phyloP scores from a whole-genome alignment of 2,329 filamentous ascomycete genomes.

The Paraconiothyrium brasiliense region DNA sequence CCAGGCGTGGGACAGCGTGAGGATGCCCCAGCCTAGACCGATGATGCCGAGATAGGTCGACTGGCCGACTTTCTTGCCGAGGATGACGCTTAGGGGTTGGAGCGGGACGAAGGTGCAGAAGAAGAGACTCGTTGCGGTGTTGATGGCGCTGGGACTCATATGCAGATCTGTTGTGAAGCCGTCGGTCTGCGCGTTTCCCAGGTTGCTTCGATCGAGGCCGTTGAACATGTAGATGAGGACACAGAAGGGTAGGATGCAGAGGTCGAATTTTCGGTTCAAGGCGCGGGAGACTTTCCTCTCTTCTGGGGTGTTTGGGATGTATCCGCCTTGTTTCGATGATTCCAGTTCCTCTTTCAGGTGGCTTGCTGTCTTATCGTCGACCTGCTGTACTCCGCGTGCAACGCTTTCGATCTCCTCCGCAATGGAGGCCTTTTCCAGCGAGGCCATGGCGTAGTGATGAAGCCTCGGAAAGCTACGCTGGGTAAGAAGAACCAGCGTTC shows the following conservation, averaged over 20 bases:
- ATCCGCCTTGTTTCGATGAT: conserved; percentile 20
- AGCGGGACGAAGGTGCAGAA: conserved; percentile 36
- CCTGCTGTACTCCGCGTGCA: background rate
- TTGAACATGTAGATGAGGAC: conserved; percentile 36
- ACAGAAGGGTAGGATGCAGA: conserved; percentile 32
- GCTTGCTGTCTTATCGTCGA: conserved; percentile 14
- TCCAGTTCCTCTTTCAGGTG: conserved; percentile 15
- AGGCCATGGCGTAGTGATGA: background rate
- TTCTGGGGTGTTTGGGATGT: conserved; percentile 13
- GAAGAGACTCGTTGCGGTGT: conserved; percentile 37
- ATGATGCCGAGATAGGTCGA: conserved; percentile 22
- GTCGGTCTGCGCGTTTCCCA: conserved; percentile 40
- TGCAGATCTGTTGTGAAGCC: conserved; percentile 35
- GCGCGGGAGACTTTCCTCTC: conserved; percentile 17
- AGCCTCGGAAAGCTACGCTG: background rate
- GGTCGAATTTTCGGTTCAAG: conserved; percentile 33
- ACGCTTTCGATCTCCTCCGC: conserved; percentile 10
- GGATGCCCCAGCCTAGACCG: conserved; percentile 32
- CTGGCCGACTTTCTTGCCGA: conserved; percentile 32
- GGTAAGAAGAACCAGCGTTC: background rate
- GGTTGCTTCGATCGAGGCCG: conserved; percentile 34
- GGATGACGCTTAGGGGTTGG: conserved; percentile 31
- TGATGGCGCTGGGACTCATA: conserved; percentile 33
- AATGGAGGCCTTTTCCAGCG: conserved; percentile 4
- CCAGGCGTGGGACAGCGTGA: conserved; percentile 36